Evolutionary conservation across 169 alveolate species (phyloP).

Genomic region (Theileria parva): DNA sequence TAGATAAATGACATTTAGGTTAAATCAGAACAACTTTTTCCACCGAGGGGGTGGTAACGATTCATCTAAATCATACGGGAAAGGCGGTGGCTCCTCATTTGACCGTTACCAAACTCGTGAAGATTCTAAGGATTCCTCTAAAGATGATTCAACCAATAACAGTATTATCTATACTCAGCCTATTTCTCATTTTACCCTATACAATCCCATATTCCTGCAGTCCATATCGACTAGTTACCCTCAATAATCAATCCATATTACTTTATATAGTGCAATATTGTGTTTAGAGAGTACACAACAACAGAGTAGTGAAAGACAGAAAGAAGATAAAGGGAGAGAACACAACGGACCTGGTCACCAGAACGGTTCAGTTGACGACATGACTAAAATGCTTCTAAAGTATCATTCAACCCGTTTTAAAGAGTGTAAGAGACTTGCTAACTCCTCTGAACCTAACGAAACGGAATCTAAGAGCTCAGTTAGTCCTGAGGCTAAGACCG

Average conservation of each 20-base stretch:
- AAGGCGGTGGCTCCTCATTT: slow-evolving; percentile 2
- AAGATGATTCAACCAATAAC: slow-evolving; percentile 4
- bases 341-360: slow-evolving; percentile 21
- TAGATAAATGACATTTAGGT: neutral
- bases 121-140: neutral
- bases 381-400: slow-evolving; percentile 19
- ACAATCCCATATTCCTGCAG: no score
- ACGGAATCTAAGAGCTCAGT: slow-evolving; percentile 1
- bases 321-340: slow-evolving; percentile 6
- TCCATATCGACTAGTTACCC: no score
- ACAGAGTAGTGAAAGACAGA: neutral
- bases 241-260: no score
- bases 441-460: slow-evolving; percentile 6
- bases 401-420: slow-evolving; percentile 17
- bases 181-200: no score
- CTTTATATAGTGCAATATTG: neutral
- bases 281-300: neutral
- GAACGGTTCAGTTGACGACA: slow-evolving; percentile 21
- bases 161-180: no score
- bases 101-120: neutral
- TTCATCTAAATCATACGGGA: slow-evolving; percentile 10
- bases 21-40: slow-evolving; percentile 17
- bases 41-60: slow-evolving; percentile 21
- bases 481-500: neutral
- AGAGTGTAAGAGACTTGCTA: neutral